Evolutionary conservation across 495 filamentous ascomycete genomes (phyloP), one percentile per base, ranked within the genome.

Genomic region (Talaromyces stipitatus): DNA sequence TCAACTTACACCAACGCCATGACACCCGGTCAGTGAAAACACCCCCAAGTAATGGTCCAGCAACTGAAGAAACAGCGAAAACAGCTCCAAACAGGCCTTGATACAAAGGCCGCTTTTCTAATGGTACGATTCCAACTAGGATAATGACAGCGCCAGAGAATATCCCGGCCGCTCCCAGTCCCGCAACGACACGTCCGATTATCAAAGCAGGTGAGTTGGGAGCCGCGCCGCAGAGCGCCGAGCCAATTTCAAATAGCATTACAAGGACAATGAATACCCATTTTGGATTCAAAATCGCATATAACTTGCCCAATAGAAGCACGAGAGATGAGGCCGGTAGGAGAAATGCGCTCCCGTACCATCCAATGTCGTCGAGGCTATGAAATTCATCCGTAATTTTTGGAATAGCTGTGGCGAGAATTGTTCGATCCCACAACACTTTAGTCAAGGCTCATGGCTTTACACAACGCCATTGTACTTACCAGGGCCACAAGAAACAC

Each of bases 381-480:
- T 83, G 69, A 65, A n/a, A n/a, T n/a, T n/a, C n/a, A n/a, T n/a
- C n/a, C n/a, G n/a, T n/a, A n/a, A n/a, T n/a, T n/a, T n/a, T 75
- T 14, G 85, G 85, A 57, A 87, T 86, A n/a, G 85, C 85, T 2
- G 84, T 87, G 2, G 82, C 78, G 57, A 88, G 85, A 62, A 88
- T 87, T 24, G 79, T 59, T n/a, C n/a, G n/a, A n/a, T n/a, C n/a
- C n/a, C n/a, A n/a, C n/a, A n/a, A n/a, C n/a, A n/a, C n/a, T n/a
- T n/a, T n/a, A n/a, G n/a, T n/a, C n/a, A n/a, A n/a, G n/a, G n/a
- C n/a, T n/a, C n/a, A n/a, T n/a, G n/a, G n/a, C n/a, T n/a, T n/a
- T n/a, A n/a, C n/a, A n/a, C n/a, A n/a, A n/a, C n/a, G n/a, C n/a
- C n/a, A n/a, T n/a, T n/a, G n/a, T n/a, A n/a, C n/a, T n/a, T n/a